Evolutionary conservation across 371 early-diverging fungal genomes (phyloP).

Genomic region (Actinomucor elegans): DNA sequence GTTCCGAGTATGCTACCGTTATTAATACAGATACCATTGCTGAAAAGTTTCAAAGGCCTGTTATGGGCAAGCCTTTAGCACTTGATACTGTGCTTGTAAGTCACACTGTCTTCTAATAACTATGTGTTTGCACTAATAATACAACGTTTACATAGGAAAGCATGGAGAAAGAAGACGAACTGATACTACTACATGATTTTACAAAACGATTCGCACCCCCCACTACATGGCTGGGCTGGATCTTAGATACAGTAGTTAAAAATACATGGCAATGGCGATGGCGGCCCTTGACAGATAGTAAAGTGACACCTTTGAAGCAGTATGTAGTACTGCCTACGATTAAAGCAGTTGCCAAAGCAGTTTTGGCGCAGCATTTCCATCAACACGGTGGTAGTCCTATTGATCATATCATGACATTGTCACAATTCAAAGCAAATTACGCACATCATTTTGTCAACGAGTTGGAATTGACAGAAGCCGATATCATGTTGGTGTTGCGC

Average conservation of each 20-base stretch:
- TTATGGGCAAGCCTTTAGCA: slow-evolving; percentile 24
- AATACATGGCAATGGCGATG: slow-evolving; percentile 13
- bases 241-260: slow-evolving; percentile 8
- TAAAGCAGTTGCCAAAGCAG: slow-evolving; percentile 20
- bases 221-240: slow-evolving; percentile 13
- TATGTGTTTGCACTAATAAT: not conserved
- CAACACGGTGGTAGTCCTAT: slow-evolving; percentile 5
- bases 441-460: slow-evolving; percentile 18
- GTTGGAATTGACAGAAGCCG: slow-evolving; percentile 31
- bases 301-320: not conserved
- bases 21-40: slow-evolving; percentile 12
- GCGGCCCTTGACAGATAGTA: not conserved
- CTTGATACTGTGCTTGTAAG: slow-evolving; percentile 23
- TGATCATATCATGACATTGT: slow-evolving; percentile 30
- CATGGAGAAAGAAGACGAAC: slow-evolving; percentile 27
- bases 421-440: slow-evolving; percentile 33
- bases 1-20: slow-evolving; percentile 11
- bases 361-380: slow-evolving; percentile 2
- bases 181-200: slow-evolving; percentile 27
- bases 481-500: slow-evolving; percentile 29
- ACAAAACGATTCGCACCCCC: slow-evolving; percentile 9
- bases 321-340: slow-evolving; percentile 39
- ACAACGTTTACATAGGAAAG: slow-evolving; percentile 1
- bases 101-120: not conserved
- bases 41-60: slow-evolving; percentile 19